phyloP scores from a whole-genome alignment of 768 basidiomycete species.

The Pisolithus microcarpus region DNA sequence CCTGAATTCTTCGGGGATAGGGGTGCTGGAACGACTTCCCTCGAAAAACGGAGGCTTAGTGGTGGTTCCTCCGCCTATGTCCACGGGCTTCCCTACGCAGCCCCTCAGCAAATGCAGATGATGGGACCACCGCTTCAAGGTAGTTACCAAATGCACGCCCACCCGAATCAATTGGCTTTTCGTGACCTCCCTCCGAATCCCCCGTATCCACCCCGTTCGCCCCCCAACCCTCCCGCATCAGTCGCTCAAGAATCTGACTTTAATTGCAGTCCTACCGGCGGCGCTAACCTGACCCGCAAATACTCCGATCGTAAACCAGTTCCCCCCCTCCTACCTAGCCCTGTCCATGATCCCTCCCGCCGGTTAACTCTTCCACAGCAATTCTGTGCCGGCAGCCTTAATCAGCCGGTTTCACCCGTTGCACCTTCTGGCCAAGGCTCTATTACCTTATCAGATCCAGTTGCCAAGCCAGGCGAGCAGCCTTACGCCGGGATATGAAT shows the following conservation, averaged over 20 bases:
- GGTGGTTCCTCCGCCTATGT: constrained; percentile 20
- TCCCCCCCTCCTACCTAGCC: constrained; percentile 19
- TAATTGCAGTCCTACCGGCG: constrained; percentile 11
- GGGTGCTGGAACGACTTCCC: constrained; percentile 11
- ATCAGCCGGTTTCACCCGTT: constrained; percentile 1
- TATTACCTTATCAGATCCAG: constrained; percentile 1
- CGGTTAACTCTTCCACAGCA: constrained; percentile 20
- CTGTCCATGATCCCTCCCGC: constrained; percentile 18
- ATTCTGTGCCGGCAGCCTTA: constrained; percentile 2
- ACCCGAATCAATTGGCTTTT: not conserved
- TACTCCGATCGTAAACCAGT: constrained; percentile 30
- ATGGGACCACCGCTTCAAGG: constrained; percentile 16
- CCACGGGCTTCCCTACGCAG: constrained; percentile 8
- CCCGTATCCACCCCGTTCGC: constrained; percentile 4
- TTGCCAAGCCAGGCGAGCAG: not conserved
- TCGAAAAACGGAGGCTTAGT: constrained; percentile 19
- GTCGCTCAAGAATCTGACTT: constrained; percentile 6
- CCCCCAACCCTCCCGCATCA: constrained; percentile 4
- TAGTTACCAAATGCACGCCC: constrained; percentile 9
- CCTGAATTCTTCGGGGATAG: constrained; percentile 20
- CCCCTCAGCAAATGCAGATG: constrained; percentile 13
- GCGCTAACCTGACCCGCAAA: constrained; percentile 28
- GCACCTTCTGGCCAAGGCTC: not conserved
- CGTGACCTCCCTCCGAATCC: constrained; percentile 2
- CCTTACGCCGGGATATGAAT: not conserved